Conservation (phyloP, 1,139 yeast genomes). For the Pichia sp. region DNA sequence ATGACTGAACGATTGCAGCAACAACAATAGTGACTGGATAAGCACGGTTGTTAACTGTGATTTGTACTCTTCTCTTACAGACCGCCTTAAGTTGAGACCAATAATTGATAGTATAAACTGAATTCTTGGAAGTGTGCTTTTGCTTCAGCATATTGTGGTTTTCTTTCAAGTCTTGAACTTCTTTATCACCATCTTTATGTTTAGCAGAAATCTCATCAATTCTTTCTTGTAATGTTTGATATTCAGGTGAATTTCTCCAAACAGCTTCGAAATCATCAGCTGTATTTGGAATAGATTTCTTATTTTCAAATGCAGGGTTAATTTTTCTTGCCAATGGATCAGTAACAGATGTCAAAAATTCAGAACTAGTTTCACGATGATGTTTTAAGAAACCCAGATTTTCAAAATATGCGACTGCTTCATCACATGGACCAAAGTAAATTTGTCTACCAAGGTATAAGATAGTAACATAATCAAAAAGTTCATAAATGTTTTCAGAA, state of each 20-base stretch:
- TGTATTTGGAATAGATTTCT: conserved; percentile 28
- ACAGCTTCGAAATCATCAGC: conserved; percentile 49
- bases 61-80: conserved; percentile 46
- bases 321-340: conserved; percentile 51
- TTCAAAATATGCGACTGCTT: conserved; percentile 59
- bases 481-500: conserved; percentile 72
- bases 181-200: conserved; percentile 13
- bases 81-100: conserved; percentile 45
- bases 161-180: conserved; percentile 35
- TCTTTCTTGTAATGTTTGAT: conserved; percentile 30
- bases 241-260: conserved; percentile 43
- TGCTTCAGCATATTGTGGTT: conserved; percentile 36
- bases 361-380: conserved; percentile 79
- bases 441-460: conserved; percentile 79
- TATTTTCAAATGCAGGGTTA: conserved; percentile 46
- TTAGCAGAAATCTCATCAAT: conserved; percentile 24
- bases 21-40: conserved; percentile 45
- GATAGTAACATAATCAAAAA: conserved; percentile 72
- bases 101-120: conserved; percentile 46
- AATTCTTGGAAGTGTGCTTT: conserved; percentile 33
- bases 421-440: conserved; percentile 61
- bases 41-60: conserved; percentile 46
- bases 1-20: conserved; percentile 45
- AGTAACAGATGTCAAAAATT: conserved; percentile 75
- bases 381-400: conserved; percentile 72